A percentile compares a stretch with the other conserved stretches of the same genome.
Evolutionary conservation across 1,284 basidiomycete genomes (phyloP).

Genomic region (Cryptococcus deneoformans): DNA sequence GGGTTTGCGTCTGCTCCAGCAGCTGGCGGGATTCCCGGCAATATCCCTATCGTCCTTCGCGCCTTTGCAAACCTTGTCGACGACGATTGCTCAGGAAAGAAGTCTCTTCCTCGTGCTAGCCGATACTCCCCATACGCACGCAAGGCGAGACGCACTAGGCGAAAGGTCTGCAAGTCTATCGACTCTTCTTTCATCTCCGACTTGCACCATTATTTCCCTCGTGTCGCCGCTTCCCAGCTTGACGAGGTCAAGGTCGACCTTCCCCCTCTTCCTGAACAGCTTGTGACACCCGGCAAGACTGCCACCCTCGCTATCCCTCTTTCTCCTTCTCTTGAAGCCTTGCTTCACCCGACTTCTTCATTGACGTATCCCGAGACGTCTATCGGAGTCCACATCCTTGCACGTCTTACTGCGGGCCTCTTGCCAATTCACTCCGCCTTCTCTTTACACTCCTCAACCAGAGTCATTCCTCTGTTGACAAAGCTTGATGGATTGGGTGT

Average conservation of each 20-base stretch:
- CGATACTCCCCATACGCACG: conserved; percentile 29
- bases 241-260: conserved; percentile 9
- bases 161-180: conserved; percentile 3
- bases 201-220: conserved; percentile 37
- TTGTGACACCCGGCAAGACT: conserved; percentile 31
- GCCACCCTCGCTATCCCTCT: conserved; percentile 38
- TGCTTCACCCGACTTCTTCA: conserved; percentile 26
- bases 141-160: neutral
- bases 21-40: conserved; percentile 11
- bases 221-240: conserved; percentile 2
- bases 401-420: conserved; percentile 28
- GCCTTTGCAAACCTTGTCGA: conserved; percentile 33
- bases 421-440: conserved; percentile 34
- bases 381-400: conserved; percentile 34
- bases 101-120: conserved; percentile 24
- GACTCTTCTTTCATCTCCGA: conserved; percentile 23
- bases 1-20: conserved; percentile 29
- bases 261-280: conserved; percentile 31
- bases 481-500: conserved; percentile 36
- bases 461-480: conserved; percentile 34
- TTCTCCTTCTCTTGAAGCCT: conserved; percentile 27
- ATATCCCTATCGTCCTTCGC: conserved; percentile 35
- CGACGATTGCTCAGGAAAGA: conserved; percentile 21
- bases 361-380: conserved; percentile 34
- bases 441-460: conserved; percentile 20